Conservation (phyloP, 139 green algal species). For the Trebouxia sp. region DNA sequence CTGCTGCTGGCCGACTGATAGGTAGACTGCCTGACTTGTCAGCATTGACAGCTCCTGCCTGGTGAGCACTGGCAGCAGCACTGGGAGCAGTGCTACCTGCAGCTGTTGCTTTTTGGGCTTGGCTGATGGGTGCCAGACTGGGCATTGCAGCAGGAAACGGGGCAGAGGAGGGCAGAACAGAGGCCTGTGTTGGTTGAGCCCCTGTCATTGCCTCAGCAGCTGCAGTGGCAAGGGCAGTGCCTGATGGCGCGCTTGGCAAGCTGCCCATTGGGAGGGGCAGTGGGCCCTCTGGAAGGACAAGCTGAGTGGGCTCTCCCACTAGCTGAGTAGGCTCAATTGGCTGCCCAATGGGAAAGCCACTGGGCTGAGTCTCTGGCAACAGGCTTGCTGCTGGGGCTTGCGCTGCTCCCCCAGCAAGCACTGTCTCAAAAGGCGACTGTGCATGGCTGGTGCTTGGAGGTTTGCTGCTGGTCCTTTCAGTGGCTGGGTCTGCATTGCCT, state of each 20-base stretch:
- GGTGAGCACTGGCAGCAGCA: background rate
- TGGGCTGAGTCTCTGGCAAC: background rate
- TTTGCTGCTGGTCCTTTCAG: too few relatives aligned
- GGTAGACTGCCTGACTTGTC: background rate
- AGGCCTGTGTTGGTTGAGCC: background rate
- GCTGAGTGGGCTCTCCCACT: slow-evolving; percentile 5
- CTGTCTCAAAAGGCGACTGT: background rate
- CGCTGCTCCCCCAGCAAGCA: background rate
- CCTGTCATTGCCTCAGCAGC: slow-evolving; percentile 18
- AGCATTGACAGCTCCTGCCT: background rate
- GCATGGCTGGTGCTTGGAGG: too few relatives aligned
- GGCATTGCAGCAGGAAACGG: background rate
- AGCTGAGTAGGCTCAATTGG: background rate
- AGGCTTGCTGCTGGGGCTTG: background rate
- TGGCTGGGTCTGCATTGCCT: background rate
- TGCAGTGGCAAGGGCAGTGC: slow-evolving; percentile 17
- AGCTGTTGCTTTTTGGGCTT: too few relatives aligned
- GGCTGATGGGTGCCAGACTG: background rate
- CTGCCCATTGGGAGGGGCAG: background rate
- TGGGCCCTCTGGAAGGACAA: background rate
- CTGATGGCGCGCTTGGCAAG: background rate
- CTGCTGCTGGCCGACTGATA: background rate
- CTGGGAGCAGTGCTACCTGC: background rate
- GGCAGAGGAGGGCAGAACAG: background rate
- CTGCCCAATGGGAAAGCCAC: background rate